Conservation (phyloP, 805 yeast genomes). For the Candida krabiensis region DNA sequence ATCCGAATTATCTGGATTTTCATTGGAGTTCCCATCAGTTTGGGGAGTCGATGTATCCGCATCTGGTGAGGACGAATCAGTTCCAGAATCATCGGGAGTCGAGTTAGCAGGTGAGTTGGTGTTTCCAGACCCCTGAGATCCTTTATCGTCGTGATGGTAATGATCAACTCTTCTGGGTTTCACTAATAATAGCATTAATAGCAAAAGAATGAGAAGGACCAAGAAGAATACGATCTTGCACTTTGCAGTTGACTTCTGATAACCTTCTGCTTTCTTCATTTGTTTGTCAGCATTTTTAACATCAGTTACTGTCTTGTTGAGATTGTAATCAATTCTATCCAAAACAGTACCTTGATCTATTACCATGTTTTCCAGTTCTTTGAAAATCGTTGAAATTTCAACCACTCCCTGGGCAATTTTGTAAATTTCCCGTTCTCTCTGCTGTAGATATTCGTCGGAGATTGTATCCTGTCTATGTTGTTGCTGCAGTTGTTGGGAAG, state of each 20-base stretch:
- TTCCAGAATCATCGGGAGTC: no score
- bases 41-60: no score
- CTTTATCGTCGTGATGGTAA: constrained; percentile 25
- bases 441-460: constrained; percentile 49
- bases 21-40: no score
- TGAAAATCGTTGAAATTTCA: constrained; percentile 90
- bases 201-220: constrained; percentile 65
- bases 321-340: constrained; percentile 91
- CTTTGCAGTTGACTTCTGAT: constrained; percentile 87
- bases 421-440: constrained; percentile 86
- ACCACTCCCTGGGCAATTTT: constrained; percentile 91
- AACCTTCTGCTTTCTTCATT: constrained; percentile 68
- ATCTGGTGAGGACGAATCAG: no score
- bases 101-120: no score
- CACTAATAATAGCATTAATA: constrained; percentile 67
- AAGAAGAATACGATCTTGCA: constrained; percentile 83
- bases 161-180: constrained; percentile 48
- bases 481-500: constrained; percentile 42
- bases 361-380: constrained; percentile 87
- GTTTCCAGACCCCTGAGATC: no score
- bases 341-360: constrained; percentile 94
- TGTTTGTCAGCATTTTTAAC: constrained; percentile 78
- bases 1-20: no score
- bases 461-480: constrained; percentile 35
- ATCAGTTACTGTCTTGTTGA: constrained; percentile 75